These are phyloP conservation scores for Stemphylium lycopersici DNA, from an alignment of 2,329 filamentous ascomycete genomes.

Conservation along the genomic window DNA sequence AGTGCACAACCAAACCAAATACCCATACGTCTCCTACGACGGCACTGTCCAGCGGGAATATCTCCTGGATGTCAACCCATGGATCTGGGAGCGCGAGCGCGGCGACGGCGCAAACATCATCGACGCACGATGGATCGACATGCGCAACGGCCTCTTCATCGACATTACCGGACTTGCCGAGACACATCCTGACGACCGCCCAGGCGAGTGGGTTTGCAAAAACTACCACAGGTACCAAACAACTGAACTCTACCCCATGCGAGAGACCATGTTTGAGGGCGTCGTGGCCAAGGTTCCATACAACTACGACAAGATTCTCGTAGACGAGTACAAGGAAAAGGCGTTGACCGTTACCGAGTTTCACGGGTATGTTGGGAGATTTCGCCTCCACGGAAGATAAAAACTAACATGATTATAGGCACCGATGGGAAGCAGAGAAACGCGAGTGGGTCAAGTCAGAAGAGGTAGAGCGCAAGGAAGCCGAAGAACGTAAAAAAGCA, in stretches of 20 bases:
- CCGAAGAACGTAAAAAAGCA: slow-evolving; percentile 13
- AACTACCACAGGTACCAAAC: slow-evolving; percentile 75
- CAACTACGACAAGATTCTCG: slow-evolving; percentile 68
- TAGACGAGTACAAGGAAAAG: slow-evolving; percentile 69
- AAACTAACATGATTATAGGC: slow-evolving; percentile 51
- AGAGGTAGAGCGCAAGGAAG: slow-evolving; percentile 18
- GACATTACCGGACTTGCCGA: slow-evolving; percentile 81
- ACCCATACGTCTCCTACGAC: slow-evolving; percentile 49
- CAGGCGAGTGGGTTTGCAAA: slow-evolving; percentile 78
- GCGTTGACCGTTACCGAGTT: slow-evolving; percentile 66
- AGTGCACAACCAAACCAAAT: slow-evolving; percentile 71
- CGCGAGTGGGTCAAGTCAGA: slow-evolving; percentile 64
- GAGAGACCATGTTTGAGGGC: slow-evolving; percentile 76
- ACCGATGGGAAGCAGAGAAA: slow-evolving; percentile 63
- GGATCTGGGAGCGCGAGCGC: slow-evolving; percentile 64
- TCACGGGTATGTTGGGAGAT: slow-evolving; percentile 56
- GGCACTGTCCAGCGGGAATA: slow-evolving; percentile 60
- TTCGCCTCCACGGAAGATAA: not conserved
- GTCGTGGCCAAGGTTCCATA: slow-evolving; percentile 73
- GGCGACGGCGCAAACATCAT: slow-evolving; percentile 79
- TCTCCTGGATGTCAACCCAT: slow-evolving; percentile 78
- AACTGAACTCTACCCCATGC: slow-evolving; percentile 77
- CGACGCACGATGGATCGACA: slow-evolving; percentile 83
- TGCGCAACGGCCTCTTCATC: slow-evolving; percentile 76
- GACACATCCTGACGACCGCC: slow-evolving; percentile 62